Evolutionary conservation across 2,329 filamentous ascomycete species (phyloP), one percentile per base, ranked within the genome.

Genomic region (Tolypocladium cylindrosporum): DNA sequence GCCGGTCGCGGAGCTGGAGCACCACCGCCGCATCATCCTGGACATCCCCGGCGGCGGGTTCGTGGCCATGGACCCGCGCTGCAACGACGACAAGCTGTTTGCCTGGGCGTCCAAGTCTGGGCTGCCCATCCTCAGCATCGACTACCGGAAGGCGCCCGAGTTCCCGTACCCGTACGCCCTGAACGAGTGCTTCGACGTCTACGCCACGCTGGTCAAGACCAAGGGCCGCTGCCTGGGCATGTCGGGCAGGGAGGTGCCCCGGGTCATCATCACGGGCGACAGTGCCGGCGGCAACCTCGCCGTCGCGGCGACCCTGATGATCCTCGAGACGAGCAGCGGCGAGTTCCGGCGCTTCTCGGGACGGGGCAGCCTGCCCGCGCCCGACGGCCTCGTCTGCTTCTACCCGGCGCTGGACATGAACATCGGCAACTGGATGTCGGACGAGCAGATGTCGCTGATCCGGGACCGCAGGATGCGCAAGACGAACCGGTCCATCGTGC

Each of bases 391-490:
- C 9, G 80, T 97, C 0, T 79, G 96, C 54, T 86, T 95, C 59
- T 99, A 99, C 67, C 94, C 94, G 0, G 87, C 88, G 0, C 76
- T 99, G 59, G 94, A 97, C 67, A 91, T 97, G 89, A 97, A 96
- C 67, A 97, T 97, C 63, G 91, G 91, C 42, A 97, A 92, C 71
- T 99, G 94, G 94, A 97, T 99, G 92, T 92, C 90, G 0, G 93
- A 97, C 66, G 93, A 97, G 71, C 92, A 99, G 70, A 96, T 97
- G 90, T 85, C 90, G 0, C 76, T 99, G 60, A 96, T 99, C 62
- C 87, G 91, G 63, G 92, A 96, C 62, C 85, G 91, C 13, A 83
- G 85, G 59, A 86, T 86, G 69, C 83, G 91, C 31, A 87, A 86
- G 64, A 91, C 87, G 1, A 96, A 97, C 67, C 81, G 82, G 58